Conservation (phyloP, 768 basidiomycete genomes). For the Tulasnella sp. region DNA sequence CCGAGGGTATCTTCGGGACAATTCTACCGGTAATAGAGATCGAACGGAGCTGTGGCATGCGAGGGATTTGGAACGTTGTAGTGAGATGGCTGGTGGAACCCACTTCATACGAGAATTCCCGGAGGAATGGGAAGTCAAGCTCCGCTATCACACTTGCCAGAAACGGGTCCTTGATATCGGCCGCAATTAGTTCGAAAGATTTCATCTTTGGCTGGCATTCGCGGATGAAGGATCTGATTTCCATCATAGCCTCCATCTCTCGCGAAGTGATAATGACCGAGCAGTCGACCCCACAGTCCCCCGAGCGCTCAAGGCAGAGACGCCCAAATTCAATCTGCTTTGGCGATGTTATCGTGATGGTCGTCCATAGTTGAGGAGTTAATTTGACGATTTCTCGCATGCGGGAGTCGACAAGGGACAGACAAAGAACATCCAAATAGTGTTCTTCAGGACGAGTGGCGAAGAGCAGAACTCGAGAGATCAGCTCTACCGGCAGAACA, state of each 20-base stretch:
- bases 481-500: background rate
- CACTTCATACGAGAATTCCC: background rate
- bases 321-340: background rate
- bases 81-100: background rate
- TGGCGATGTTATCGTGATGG: background rate
- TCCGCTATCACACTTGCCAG: slow-evolving; percentile 1
- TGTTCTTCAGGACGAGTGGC: background rate
- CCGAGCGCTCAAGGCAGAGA: background rate
- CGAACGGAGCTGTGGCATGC: background rate
- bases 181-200: background rate
- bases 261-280: background rate
- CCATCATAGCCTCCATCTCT: background rate
- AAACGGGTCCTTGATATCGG: background rate
- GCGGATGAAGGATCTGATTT: background rate
- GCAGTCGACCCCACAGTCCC: background rate
- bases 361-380: background rate
- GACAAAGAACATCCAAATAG: background rate
- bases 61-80: background rate
- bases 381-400: background rate
- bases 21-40: background rate
- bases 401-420: background rate
- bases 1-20: background rate
- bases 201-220: slow-evolving; percentile 9
- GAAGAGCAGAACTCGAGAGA: background rate
- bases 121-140: background rate